Evolutionary conservation across 208 protist species (phyloP), one percentile per base, ranked within the genome.

Genomic region (Naegleria fowleri): DNA sequence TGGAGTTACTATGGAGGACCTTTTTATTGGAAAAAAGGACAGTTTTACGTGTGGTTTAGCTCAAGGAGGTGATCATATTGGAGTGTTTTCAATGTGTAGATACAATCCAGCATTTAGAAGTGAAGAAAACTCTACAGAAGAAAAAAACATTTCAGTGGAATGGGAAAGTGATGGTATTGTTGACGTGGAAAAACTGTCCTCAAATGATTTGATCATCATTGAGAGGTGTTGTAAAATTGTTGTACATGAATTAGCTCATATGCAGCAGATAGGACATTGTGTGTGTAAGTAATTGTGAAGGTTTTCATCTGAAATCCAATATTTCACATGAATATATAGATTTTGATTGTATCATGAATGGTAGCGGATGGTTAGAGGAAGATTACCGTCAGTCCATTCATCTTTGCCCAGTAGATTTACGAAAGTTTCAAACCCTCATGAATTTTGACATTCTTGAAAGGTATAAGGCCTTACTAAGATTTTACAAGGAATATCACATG

Each of bases 321-420:
- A n/a, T 29, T 67, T 67, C 19, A 29, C 3, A 67, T 67, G 11
- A 67, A 67, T 67, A 67, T 67, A 67, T 29, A 67, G 55, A 22
- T 55, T 87, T 55, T 55, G 83, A 87, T 55, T 87, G 83, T 55
- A 87, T 87, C 13, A 87, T 87, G 83, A 48, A 55, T 25, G 83
- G 83, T 29, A n/a, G 19, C 19, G 83, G 83, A 29, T 29, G 22
- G 11, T 87, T 87, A 13, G 83, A 48, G 19, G 83, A 87, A 55
- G 83, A 87, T 55, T 87, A n/a, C 19, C 11, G 43, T 3, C 40
- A 55, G 22, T 55, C 83, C 22, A 87, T 87, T 48, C 83, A 87
- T 22, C 22, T 87, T 2, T 87, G 83, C 22, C 83, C 83, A 29
- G 83, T 87, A 19, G 83, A 87, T 55, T 55, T 87, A 13, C 3